Conservation (phyloP, 257 asterid species). For the Catharanthus roseus region DNA sequence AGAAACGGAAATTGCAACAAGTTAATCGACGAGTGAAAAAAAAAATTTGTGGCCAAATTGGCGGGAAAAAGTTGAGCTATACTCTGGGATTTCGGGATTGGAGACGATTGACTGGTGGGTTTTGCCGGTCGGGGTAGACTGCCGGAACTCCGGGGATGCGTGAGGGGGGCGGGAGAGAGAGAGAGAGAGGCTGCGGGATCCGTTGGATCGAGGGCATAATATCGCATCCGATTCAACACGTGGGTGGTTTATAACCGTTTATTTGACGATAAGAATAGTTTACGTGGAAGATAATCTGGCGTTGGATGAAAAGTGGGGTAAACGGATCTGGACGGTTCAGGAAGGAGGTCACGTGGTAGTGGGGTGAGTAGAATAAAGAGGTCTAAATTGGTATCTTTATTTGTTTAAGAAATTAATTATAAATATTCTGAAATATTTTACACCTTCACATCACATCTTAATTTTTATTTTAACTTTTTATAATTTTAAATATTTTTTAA, state of each 20-base stretch:
- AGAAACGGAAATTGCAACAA: too few species aligned
- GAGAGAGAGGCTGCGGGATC: constrained; percentile 4
- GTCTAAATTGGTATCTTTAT: too few species aligned
- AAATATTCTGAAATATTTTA: too few species aligned
- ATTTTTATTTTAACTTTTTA: too few species aligned
- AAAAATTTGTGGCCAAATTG: background rate
- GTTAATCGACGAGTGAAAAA: background rate
- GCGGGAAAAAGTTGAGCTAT: constrained; percentile 8
- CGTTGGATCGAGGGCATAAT: constrained; percentile 17
- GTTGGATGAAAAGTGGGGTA: constrained; percentile 13
- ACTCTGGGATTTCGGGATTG: background rate
- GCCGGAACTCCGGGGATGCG: constrained; percentile 12
- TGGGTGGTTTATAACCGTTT: constrained; percentile 7
- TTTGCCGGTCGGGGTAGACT: too few species aligned
- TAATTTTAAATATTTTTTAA: too few species aligned
- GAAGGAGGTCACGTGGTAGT: constrained; percentile 7
- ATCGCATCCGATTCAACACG: constrained; percentile 15
- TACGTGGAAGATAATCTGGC: background rate
- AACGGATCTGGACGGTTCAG: constrained; percentile 4
- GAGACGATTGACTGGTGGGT: background rate
- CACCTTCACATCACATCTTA: too few species aligned
- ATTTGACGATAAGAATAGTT: constrained; percentile 11
- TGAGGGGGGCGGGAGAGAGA: too few species aligned
- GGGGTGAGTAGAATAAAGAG: constrained; percentile 3
- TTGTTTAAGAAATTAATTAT: too few species aligned